Percentiles rank a stretch among this genome's conserved stretches.
Conservation (phyloP, 164 flowering plant species). For the Vitis vinifera region DNA sequence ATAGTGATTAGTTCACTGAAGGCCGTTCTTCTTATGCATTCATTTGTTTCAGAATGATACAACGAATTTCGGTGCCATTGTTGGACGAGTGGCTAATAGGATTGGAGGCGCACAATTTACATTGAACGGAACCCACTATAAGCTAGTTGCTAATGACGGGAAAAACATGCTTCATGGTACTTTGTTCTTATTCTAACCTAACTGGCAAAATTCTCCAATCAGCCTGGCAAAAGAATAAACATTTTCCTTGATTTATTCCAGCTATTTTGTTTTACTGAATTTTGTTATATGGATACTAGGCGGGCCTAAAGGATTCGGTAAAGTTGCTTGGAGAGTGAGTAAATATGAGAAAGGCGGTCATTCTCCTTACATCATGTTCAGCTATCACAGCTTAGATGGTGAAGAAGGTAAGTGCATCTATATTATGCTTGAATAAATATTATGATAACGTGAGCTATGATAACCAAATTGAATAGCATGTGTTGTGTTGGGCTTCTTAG, state of each 20-base stretch:
- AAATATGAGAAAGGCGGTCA: conserved; percentile 23
- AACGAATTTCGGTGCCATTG: conserved; percentile 62
- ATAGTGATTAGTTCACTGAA: too few relatives aligned
- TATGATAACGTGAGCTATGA: not conserved
- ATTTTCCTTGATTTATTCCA: not conserved
- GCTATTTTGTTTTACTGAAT: not conserved
- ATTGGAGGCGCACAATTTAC: conserved; percentile 62
- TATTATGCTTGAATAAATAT: too few relatives aligned
- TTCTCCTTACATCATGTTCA: conserved; percentile 32
- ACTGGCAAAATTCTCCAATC: not conserved
- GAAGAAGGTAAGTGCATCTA: conserved; percentile 37
- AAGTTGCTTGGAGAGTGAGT: conserved; percentile 51
- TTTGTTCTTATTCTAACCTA: not conserved
- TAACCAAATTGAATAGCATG: not conserved
- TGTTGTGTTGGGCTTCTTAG: not conserved
- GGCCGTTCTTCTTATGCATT: not conserved
- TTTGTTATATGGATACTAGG: conserved; percentile 26
- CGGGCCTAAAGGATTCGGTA: conserved; percentile 54
- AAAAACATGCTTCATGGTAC: conserved; percentile 57
- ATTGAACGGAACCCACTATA: conserved; percentile 26
- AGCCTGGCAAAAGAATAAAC: not conserved
- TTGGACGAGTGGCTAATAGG: conserved; percentile 88
- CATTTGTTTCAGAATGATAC: conserved; percentile 54
- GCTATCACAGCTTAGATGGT: conserved; percentile 50
- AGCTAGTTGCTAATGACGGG: conserved; percentile 42